Conservation (phyloP, 2,329 filamentous ascomycete genomes). For the Aspergillus pseudoviridinutans region DNA sequence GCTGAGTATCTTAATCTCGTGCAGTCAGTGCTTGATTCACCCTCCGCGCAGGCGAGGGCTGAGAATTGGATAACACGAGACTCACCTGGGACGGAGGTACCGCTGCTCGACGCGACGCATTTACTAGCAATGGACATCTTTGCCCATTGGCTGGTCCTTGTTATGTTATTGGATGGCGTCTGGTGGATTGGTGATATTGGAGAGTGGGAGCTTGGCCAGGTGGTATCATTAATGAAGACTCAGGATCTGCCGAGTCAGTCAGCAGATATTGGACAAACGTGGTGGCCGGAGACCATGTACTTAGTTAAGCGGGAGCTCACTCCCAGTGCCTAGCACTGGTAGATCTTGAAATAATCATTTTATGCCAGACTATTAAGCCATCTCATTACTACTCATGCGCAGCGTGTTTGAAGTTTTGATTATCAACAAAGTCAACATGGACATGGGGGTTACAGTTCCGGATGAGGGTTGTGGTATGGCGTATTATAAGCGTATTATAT, state of each 20-base stretch:
- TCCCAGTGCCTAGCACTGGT: neutral
- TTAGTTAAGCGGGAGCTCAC: constrained; percentile 14
- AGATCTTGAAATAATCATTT: neutral
- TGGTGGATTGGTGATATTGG: constrained; percentile 34
- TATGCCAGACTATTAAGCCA: neutral
- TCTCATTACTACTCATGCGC: neutral
- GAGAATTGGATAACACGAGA: constrained; percentile 1
- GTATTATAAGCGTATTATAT: neutral
- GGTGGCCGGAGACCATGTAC: constrained; percentile 26
- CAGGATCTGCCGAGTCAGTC: constrained; percentile 6
- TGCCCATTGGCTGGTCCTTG: constrained; percentile 32
- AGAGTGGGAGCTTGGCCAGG: constrained; percentile 20
- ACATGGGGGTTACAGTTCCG: neutral
- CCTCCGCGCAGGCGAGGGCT: neutral
- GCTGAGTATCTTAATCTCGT: constrained; percentile 32
- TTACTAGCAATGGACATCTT: constrained; percentile 23
- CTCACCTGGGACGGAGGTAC: neutral
- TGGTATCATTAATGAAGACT: constrained; percentile 18
- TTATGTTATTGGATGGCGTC: constrained; percentile 27
- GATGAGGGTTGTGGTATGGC: neutral
- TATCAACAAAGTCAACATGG: neutral
- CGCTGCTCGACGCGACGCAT: constrained; percentile 8
- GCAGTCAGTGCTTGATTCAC: constrained; percentile 26
- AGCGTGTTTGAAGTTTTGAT: neutral
- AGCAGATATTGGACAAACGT: constrained; percentile 10